Evolutionary conservation across 2,329 filamentous ascomycete genomes (phyloP), one percentile per base, ranked within the genome.

Genomic region (Hypoxylon rubiginosum): DNA sequence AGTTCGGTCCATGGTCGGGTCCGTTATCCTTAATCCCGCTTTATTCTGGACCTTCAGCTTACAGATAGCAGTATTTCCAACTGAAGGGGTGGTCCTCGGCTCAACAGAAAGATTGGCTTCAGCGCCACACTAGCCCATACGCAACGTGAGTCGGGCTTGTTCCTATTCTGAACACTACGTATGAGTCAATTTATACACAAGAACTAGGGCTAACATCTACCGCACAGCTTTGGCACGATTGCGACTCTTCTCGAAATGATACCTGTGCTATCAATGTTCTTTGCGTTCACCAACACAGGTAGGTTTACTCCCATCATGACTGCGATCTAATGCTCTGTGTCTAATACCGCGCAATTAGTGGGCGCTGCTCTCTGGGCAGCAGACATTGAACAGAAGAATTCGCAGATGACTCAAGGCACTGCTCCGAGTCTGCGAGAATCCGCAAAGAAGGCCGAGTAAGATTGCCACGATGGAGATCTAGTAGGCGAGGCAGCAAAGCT

Each of bases 331-430:
- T 24, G 34, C n/a, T 4, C 30, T 6, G 11, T 43, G 17, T 65
- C 66, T 75, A 59, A 76, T 66, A 65, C 46, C 28, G 62, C 10
- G 26, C 6, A 46, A 39, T 39, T 51, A 90, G 93, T 97, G 63
- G 95, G 94, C 7, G 95, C 94, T 58, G 95, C 95, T 7, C 82
- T 98, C n/a, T 97, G 94, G 94, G 94, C 95, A 43, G 92, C 93
- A 17, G 94, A 97, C 78, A 87, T 97, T 63, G 93, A 97, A 78
- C 77, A 80, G 28, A 83, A 84, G 71, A 81, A 82, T 60, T 82
- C 79, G 9, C 77, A 79, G 43, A 86, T 86, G 83, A 80, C 81
- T 9, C 75, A 81, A 56, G 79, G 81, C 65, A 86, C 84, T 13
- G 84, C 84, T n/a, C 85, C 85, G 1, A 79, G 75, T 13, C 75